Base-by-base conservation (phyloP, 371 early-diverging fungal species). In the Chytridiales sp. region DNA sequence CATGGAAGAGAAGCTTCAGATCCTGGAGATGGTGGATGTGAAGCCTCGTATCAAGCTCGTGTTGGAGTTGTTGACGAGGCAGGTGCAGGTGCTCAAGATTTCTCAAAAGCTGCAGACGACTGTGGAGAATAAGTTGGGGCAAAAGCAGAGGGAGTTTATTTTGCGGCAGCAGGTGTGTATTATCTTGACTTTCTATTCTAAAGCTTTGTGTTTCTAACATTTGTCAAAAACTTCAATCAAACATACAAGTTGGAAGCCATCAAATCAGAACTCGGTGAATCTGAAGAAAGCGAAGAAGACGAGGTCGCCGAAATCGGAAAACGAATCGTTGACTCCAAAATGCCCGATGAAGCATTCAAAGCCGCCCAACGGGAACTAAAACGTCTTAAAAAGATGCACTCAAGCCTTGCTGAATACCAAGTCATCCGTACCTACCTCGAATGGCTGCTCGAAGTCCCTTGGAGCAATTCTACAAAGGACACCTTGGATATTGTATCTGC, bases 231-330 rank as follows among this genome's bases (percentile, higher is more conserved):
- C 35, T 22, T 26, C 11, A 6, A 24, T n/a, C 52, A n/a, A n/a
- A n/a, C n/a, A n/a, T n/a, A n/a, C n/a, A n/a, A 90, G 84, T 73
- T 91, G 48, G 85, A 86, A 38, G 91, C 90, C 3, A 90, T 92
- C 63, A 88, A 89, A 62, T 83, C 87, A 54, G 90, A 91, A 52
- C 78, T 89, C 2, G 88, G 89, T 4, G 88, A 90, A 63, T 51
- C 66, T 42, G 82, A 80, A 31, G 72, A 73, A n/a, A 67, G 43
- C 24, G 65, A 62, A n/a, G 84, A 83, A 34, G 84, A 84, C 50
- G 90, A 91, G 26, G 65, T 88, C 17, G 76, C 77, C 13, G 85
- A 87, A 17, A 61, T 74, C 21, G 68, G 64, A 54, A 76, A 79
- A 29, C 78, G 81, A 22, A 66, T 90, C 4, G 60, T 59, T 26